Percentiles rank a stretch among this genome's conserved stretches.
phyloP scores from a whole-genome alignment of 257 asterid species.

The Parsonsia alboflavescens region DNA sequence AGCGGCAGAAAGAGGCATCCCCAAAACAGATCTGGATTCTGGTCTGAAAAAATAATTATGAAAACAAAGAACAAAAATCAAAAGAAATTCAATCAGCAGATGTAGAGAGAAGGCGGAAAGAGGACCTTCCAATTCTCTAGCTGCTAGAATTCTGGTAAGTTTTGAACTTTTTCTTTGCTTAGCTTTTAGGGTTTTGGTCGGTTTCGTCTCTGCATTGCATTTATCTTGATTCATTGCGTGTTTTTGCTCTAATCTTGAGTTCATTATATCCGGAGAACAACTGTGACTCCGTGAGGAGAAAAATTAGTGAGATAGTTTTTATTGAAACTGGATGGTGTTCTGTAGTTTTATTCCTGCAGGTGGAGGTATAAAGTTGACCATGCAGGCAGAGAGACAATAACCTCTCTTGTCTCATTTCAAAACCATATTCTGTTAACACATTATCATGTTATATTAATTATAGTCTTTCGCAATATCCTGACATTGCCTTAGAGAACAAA shows the following conservation, averaged over 20 bases:
- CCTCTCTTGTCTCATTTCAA: neutral
- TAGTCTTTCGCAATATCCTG: neutral
- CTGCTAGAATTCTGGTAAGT: conserved; percentile 35
- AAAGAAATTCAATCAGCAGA: no score
- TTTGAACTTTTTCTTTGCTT: neutral
- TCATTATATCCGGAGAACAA: neutral
- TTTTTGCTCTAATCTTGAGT: neutral
- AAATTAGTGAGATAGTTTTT: neutral
- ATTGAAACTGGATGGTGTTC: neutral
- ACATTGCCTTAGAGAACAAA: neutral
- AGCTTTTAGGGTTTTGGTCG: conserved; percentile 9
- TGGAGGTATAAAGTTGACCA: neutral
- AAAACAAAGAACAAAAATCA: no score
- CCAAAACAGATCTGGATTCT: no score
- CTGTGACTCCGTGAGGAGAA: neutral
- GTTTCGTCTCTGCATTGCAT: neutral
- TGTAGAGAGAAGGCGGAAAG: no score
- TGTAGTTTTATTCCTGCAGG: neutral
- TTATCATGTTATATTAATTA: no score
- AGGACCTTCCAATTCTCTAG: conserved; percentile 36
- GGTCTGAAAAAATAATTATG: no score
- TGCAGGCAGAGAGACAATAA: neutral
- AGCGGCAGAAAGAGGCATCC: no score
- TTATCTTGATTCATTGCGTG: neutral
- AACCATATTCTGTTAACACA: neutral